Evolutionary conservation across 1,139 yeast species (phyloP).

Genomic region (Nakaseomyces nivariensis): DNA sequence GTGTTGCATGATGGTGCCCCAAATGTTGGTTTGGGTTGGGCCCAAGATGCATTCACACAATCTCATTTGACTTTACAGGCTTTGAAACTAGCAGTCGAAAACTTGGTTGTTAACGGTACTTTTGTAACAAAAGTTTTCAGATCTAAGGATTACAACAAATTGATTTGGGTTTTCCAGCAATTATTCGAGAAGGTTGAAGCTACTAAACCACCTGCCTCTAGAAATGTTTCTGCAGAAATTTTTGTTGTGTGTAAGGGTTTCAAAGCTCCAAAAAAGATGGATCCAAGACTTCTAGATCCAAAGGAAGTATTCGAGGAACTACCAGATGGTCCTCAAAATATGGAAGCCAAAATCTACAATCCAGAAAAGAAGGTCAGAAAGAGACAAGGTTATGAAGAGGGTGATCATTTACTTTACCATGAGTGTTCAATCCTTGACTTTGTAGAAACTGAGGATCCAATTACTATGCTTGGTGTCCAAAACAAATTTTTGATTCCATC

Average conservation of each 20-base stretch:
- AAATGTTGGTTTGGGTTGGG: slow-evolving; percentile 98
- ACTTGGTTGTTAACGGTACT: slow-evolving; percentile 86
- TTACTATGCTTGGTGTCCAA: slow-evolving; percentile 66
- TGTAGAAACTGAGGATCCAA: slow-evolving; percentile 72
- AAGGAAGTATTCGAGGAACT: slow-evolving; percentile 90
- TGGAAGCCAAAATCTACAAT: slow-evolving; percentile 85
- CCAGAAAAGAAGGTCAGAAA: slow-evolving; percentile 86
- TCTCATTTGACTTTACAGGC: slow-evolving; percentile 93
- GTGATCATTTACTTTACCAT: slow-evolving; percentile 72
- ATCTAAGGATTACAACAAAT: slow-evolving; percentile 92
- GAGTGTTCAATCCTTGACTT: slow-evolving; percentile 70
- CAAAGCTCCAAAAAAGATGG: slow-evolving; percentile 85
- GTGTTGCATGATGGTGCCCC: slow-evolving; percentile 99
- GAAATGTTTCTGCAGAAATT: slow-evolving; percentile 98
- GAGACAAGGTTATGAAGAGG: slow-evolving; percentile 97
- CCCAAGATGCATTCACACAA: slow-evolving; percentile 97
- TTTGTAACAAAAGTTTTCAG: slow-evolving; percentile 94
- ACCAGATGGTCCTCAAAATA: slow-evolving; percentile 65
- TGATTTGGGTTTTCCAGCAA: slow-evolving; percentile 96
- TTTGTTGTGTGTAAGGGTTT: slow-evolving; percentile 93
- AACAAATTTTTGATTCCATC: slow-evolving; percentile 53
- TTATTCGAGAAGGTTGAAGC: slow-evolving; percentile 94
- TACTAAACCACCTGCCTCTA: slow-evolving; percentile 96
- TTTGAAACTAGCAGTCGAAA: slow-evolving; percentile 88
- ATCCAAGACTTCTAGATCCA: slow-evolving; percentile 86